Percentiles rank a stretch among this genome's conserved stretches.
phyloP scores from a whole-genome alignment of 257 asterid genomes.

The Fraxinus americana region DNA sequence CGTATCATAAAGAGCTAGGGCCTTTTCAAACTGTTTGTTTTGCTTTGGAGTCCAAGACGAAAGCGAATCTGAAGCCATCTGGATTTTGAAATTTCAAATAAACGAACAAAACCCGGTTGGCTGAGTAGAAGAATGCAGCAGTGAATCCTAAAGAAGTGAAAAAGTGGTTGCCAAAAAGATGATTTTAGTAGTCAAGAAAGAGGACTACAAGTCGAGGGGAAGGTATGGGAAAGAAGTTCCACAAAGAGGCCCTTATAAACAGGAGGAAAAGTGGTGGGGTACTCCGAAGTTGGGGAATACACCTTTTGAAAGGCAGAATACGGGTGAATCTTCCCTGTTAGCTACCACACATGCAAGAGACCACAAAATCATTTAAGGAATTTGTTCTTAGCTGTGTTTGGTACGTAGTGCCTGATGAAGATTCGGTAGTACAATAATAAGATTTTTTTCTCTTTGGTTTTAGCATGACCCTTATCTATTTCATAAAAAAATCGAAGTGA shows the following conservation, averaged over 20 bases:
- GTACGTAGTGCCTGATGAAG: too few species aligned
- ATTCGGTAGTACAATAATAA: too few species aligned
- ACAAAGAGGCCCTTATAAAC: conserved; percentile 40
- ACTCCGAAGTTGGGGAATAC: conserved; percentile 52
- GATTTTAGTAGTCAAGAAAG: conserved; percentile 11
- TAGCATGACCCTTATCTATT: too few species aligned
- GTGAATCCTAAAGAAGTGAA: conserved; percentile 8
- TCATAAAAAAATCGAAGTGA: too few species aligned
- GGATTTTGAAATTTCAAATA: not conserved
- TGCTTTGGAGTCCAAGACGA: conserved; percentile 58
- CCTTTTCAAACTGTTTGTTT: conserved; percentile 72
- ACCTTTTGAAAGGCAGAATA: conserved; percentile 40
- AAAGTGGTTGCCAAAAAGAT: conserved; percentile 7
- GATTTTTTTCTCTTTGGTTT: too few species aligned
- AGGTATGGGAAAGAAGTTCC: conserved; percentile 26
- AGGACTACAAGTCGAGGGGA: conserved; percentile 21
- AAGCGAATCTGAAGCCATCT: conserved; percentile 59
- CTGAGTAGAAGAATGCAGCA: too few species aligned
- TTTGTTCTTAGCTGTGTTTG: too few species aligned
- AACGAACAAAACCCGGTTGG: not conserved
- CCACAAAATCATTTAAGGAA: too few species aligned
- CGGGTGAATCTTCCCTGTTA: conserved; percentile 51
- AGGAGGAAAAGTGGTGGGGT: conserved; percentile 48
- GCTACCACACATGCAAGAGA: conserved; percentile 48
- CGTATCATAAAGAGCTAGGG: conserved; percentile 60